A percentile compares a stretch with the other conserved stretches of the same genome.
Conservation (phyloP, 169 alveolate genomes). For the Babesia microti region DNA sequence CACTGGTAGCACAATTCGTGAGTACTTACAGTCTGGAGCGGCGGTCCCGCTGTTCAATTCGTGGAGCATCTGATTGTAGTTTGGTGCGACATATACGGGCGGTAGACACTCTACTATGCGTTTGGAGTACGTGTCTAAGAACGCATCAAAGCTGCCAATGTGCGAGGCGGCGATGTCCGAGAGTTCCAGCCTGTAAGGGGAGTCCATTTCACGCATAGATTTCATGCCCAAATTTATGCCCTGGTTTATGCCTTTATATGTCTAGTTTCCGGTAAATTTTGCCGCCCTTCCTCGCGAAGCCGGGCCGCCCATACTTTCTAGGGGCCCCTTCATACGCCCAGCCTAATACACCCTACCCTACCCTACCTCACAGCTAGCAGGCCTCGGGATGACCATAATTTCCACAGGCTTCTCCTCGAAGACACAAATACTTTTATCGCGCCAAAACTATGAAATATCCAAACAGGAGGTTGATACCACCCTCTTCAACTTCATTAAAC, state of each 20-base stretch:
- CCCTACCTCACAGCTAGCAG: too few relatives aligned
- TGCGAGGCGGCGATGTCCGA: conserved; percentile 39
- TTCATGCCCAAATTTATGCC: too few relatives aligned
- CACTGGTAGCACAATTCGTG: neutral
- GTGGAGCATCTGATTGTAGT: conserved; percentile 23
- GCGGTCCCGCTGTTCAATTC: conserved; percentile 24
- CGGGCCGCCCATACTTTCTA: too few relatives aligned
- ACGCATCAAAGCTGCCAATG: conserved; percentile 45
- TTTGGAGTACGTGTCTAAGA: conserved; percentile 36
- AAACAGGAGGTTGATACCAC: conserved; percentile 29
- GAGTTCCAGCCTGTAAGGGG: too few relatives aligned
- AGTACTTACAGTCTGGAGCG: conserved; percentile 37
- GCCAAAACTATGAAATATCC: conserved; percentile 34
- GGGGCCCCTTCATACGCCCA: too few relatives aligned
- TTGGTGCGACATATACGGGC: conserved; percentile 40
- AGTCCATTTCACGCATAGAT: too few relatives aligned
- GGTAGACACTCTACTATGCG: conserved; percentile 42
- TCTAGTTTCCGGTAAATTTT: too few relatives aligned
- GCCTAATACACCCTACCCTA: too few relatives aligned
- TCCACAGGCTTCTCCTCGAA: conserved; percentile 47
- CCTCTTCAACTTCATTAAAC: conserved; percentile 21
- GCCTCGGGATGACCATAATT: conserved; percentile 20
- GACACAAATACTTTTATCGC: conserved; percentile 35
- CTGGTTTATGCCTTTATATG: too few relatives aligned
- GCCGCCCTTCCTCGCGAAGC: too few relatives aligned